Base-by-base conservation (phyloP, 148 eudicot species). In the Camellia lanceoleosa region DNA sequence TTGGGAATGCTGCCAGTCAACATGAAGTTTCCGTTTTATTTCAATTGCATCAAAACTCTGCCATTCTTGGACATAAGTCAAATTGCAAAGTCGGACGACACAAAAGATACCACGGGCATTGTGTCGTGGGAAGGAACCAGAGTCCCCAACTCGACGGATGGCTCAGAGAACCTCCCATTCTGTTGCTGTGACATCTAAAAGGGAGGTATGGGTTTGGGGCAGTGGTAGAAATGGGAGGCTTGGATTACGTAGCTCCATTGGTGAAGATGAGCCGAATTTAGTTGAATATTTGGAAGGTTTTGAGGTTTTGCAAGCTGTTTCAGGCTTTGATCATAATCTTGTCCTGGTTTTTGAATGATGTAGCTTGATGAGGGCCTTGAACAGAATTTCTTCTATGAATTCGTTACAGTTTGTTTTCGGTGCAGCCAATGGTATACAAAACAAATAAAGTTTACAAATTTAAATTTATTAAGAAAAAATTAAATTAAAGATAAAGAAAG, bases 161-260 rank as follows among this genome's bases (percentile, higher is more conserved):
- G 98, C 18, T 87, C 86, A 2, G 88, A 85, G 41, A 85, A 81
- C 85, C 58, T 87, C 55, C 97, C 98, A 95, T 86, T 90, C 98
- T 20, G 71, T 92, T 56, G 91, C 91, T 75, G 77, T 93, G 23
- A 93, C 93, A 19, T 78, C 80, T 5, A 77, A 83, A 11, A 83
- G 89, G 20, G 89, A 92, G 85, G 73, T 93, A 43, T 93, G 91
- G 94, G 84, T 74, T 80, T 95, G 98, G 98, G 98, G 97, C 69
- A 90, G 96, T 69, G 98, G 97, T 83, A 91, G 84, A 80, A 95
- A 88, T 76, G 98, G 98, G 4, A 85, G 97, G 86, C 97, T 95
- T 11, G 98, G 98, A 75, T 87, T 95, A 75, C 92, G 93, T 72
- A 89, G 98, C 83, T 93, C 97, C n/a, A 79, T 59, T 61, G 97